Evolutionary conservation across 2,329 filamentous ascomycete genomes (phyloP).

Genomic region (Nigrospora oryzae): DNA sequence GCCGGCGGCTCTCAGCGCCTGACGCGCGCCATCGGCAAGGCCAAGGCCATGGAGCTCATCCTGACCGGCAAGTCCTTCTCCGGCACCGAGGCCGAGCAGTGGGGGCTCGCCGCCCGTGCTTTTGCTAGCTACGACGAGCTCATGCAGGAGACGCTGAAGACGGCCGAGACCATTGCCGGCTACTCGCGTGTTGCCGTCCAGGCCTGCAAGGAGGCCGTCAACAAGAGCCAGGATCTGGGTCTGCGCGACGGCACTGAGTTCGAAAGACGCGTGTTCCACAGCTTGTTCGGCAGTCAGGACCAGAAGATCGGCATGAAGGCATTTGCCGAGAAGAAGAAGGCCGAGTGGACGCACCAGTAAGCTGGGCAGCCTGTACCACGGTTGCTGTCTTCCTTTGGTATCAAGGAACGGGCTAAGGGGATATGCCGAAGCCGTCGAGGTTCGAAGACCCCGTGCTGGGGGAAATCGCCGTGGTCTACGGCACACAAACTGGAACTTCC

Average conservation of each 20-base stretch:
- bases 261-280: constrained; percentile 88
- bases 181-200: constrained; percentile 82
- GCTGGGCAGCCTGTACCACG: too few species aligned
- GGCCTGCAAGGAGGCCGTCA: constrained; percentile 95
- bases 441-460: too few species aligned
- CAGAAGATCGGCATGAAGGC: constrained; percentile 97
- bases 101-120: constrained; percentile 79
- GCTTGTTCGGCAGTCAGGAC: constrained; percentile 86
- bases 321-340: constrained; percentile 90
- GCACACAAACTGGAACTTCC: too few species aligned
- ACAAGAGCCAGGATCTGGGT: constrained; percentile 91
- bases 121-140: constrained; percentile 76
- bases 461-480: too few species aligned
- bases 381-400: too few species aligned
- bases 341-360: constrained; percentile 80
- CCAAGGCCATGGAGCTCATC: constrained; percentile 84
- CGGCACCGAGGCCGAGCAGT: constrained; percentile 76
- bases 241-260: constrained; percentile 89
- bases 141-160: constrained; percentile 71
- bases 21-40: constrained; percentile 75
- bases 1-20: constrained; percentile 87
- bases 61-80: constrained; percentile 78
- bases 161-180: constrained; percentile 81
- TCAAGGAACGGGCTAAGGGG: too few species aligned
- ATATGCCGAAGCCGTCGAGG: too few species aligned